Evolutionary conservation across 2,329 filamentous ascomycete species (phyloP).

Genomic region (Pestalotiopsis sp.): DNA sequence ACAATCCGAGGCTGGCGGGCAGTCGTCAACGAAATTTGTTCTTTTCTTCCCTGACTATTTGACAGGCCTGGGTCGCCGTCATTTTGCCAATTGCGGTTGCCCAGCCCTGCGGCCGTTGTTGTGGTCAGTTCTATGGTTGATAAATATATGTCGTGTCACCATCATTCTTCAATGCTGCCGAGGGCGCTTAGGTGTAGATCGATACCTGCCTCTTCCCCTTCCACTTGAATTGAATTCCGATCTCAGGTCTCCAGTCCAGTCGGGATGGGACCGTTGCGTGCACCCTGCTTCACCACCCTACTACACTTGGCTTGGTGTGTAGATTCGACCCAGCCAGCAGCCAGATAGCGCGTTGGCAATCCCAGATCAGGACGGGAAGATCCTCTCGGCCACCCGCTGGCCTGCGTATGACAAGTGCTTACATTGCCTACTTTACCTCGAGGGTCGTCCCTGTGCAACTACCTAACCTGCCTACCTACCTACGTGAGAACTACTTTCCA

Average conservation of each 20-base stretch:
- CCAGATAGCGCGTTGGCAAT: background rate
- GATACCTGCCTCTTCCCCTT: background rate
- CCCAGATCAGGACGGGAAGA: conserved; percentile 7
- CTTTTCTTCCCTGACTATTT: background rate
- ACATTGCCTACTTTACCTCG: background rate
- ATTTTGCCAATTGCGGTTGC: background rate
- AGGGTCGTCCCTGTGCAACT: background rate
- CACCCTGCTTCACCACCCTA: background rate
- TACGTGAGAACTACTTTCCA: background rate
- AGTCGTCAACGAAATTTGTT: background rate
- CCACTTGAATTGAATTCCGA: background rate
- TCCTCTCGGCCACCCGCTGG: background rate
- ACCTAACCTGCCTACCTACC: background rate
- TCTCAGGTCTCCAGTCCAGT: background rate
- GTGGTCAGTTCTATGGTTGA: background rate
- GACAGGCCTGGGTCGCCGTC: background rate
- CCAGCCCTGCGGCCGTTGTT: background rate
- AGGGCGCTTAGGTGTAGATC: background rate
- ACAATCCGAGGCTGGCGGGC: background rate
- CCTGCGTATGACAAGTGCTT: background rate
- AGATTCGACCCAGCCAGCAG: background rate
- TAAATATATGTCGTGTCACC: background rate
- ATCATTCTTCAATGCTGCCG: background rate
- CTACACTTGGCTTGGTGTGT: background rate
- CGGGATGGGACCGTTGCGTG: background rate